Evolutionary conservation across 192 early-diverging fungal species (phyloP).

Genomic region (Cetraspora pellucida): DNA sequence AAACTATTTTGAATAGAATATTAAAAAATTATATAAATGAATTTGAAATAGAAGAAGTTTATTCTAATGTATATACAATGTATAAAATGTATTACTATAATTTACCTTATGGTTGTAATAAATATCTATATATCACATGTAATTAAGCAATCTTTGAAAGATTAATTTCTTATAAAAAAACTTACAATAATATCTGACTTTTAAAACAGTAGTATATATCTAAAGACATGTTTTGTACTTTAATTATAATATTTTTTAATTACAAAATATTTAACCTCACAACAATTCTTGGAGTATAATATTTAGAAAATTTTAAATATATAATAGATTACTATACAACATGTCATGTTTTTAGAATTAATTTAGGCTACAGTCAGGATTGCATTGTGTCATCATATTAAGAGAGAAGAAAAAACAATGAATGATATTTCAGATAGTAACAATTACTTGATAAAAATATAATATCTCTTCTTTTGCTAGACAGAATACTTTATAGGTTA

Average conservation of each 20-base stretch:
- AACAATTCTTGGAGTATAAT: not conserved
- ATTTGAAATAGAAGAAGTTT: too few species aligned
- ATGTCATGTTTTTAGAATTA: slow-evolving; percentile 17
- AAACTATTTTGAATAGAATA: too few species aligned
- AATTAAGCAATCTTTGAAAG: slow-evolving; percentile 17
- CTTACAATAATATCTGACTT: not conserved
- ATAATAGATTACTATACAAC: slow-evolving; percentile 1
- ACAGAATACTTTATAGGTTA: too few species aligned
- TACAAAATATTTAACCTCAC: slow-evolving; percentile 5
- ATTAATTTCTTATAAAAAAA: not conserved
- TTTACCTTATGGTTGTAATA: too few species aligned
- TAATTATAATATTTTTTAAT: slow-evolving; percentile 6
- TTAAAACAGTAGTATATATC: slow-evolving; percentile 7
- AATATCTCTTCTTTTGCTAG: too few species aligned
- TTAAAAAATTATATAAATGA: too few species aligned
- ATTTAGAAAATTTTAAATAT: slow-evolving; percentile 11
- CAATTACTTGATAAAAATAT: slow-evolving; percentile 6
- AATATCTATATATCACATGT: not conserved
- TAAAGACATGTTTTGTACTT: not conserved
- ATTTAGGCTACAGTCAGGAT: not conserved
- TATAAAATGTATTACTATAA: too few species aligned
- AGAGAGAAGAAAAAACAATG: not conserved
- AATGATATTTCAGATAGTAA: not conserved
- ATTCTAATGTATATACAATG: too few species aligned
- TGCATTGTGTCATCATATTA: slow-evolving; percentile 3